phyloP scores from a whole-genome alignment of 75 land plant genomes.

The Isoetes taiwanensis region DNA sequence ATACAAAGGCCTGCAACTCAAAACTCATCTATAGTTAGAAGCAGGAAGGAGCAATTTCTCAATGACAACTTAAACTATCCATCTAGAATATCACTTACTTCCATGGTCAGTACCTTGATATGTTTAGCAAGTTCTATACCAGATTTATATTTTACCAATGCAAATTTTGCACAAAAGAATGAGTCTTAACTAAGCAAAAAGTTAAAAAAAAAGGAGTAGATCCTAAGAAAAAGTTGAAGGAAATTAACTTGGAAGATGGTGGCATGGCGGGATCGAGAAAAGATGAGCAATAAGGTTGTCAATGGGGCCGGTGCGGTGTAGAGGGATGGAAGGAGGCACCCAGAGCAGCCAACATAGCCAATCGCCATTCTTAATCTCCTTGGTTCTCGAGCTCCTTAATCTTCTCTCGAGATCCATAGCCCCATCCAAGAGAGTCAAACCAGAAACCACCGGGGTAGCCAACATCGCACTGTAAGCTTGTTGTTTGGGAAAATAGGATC shows the following conservation, averaged over 20 bases:
- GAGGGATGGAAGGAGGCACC: constrained; percentile 55
- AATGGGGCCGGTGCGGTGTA: constrained; percentile 52
- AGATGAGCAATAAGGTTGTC: constrained; percentile 51
- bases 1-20: too few relatives aligned
- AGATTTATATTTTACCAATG: too few relatives aligned
- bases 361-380: constrained; percentile 65
- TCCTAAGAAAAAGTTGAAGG: too few relatives aligned
- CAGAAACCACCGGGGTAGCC: constrained; percentile 69
- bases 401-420: constrained; percentile 44
- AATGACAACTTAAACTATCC: too few relatives aligned
- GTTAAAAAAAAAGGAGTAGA: too few relatives aligned
- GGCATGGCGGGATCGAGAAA: constrained; percentile 66
- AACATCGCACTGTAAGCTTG: constrained; percentile 46
- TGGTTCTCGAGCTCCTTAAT: constrained; percentile 63
- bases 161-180: too few relatives aligned
- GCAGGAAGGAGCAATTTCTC: too few relatives aligned
- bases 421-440: constrained; percentile 66
- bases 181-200: too few relatives aligned
- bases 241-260: constrained; percentile 63
- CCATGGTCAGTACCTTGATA: too few relatives aligned
- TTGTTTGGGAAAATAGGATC: constrained; percentile 34
- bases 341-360: constrained; percentile 67
- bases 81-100: too few relatives aligned
- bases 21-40: too few relatives aligned
- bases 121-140: too few relatives aligned